Evolutionary conservation across 805 yeast genomes (phyloP).

Genomic region (Lachancea meyersii): DNA sequence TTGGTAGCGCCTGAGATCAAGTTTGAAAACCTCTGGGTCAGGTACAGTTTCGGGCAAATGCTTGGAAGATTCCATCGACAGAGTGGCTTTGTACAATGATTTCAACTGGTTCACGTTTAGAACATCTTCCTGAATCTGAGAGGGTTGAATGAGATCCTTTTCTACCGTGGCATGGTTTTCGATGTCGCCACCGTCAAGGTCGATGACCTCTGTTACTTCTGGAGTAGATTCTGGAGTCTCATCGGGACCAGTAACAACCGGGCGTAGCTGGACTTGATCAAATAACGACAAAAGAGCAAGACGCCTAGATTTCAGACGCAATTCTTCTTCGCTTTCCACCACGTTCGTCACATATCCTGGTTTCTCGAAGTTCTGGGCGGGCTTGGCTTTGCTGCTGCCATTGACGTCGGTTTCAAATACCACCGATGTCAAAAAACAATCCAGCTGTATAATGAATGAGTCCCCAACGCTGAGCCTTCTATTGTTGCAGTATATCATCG

Average conservation of each 20-base stretch:
- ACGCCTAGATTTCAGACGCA: constrained; percentile 46
- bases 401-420: constrained; percentile 17
- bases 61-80: constrained; percentile 49
- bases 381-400: not conserved
- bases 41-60: constrained; percentile 60
- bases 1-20: constrained; percentile 70
- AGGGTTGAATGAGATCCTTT: constrained; percentile 8
- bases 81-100: constrained; percentile 67
- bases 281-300: constrained; percentile 51
- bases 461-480: constrained; percentile 65
- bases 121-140: constrained; percentile 33
- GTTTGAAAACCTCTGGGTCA: constrained; percentile 41
- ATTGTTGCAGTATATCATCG: constrained; percentile 52
- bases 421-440: constrained; percentile 49
- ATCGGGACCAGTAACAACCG: constrained; percentile 13
- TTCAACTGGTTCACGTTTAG: constrained; percentile 67
- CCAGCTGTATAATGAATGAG: constrained; percentile 60
- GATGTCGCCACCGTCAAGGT: constrained; percentile 34
- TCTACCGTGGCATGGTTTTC: constrained; percentile 15
- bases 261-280: constrained; percentile 38
- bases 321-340: constrained; percentile 50
- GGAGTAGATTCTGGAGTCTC: constrained; percentile 3
- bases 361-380: constrained; percentile 3
- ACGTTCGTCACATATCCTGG: constrained; percentile 16
- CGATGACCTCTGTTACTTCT: constrained; percentile 23